Percentiles rank a stretch among this genome's conserved stretches.
Conservation (phyloP, 164 flowering plant species). For the Malania oleifera region DNA sequence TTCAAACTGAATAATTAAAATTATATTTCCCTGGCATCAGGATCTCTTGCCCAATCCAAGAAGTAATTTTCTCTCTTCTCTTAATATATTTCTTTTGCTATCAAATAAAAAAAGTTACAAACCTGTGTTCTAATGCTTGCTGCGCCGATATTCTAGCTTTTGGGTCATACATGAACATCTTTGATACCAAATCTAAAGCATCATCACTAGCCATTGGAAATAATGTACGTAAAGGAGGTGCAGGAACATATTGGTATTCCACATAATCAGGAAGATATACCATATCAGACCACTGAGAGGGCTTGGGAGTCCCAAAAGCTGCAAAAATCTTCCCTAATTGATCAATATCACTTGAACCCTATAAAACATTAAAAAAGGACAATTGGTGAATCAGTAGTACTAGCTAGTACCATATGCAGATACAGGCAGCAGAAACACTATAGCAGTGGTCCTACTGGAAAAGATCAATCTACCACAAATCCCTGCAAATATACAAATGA, state of each 20-base stretch:
- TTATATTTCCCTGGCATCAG: no score
- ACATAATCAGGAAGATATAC: constrained; percentile 87
- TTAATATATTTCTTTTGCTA: no score
- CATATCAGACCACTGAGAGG: constrained; percentile 94
- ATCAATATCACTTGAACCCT: constrained; percentile 96
- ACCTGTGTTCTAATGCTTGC: constrained; percentile 96
- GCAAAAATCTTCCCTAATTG: constrained; percentile 95
- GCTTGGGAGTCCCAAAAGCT: constrained; percentile 90
- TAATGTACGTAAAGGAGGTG: constrained; percentile 69
- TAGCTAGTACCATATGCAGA: not conserved
- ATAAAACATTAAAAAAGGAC: constrained; percentile 5
- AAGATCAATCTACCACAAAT: no score
- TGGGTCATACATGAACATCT: constrained; percentile 92
- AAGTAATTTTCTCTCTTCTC: no score
- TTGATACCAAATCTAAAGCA: constrained; percentile 76
- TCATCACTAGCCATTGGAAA: constrained; percentile 93
- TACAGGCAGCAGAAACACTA: not conserved
- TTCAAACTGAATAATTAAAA: not conserved
- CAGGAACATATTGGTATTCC: constrained; percentile 72
- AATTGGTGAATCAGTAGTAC: not conserved
- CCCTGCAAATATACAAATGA: no score
- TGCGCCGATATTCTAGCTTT: constrained; percentile 72
- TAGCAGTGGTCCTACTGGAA: no score
- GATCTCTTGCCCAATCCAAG: no score
- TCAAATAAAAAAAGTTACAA: constrained; percentile 5